Evolutionary conservation across 768 basidiomycete genomes (phyloP), one percentile per base, ranked within the genome.

Genomic region (Gyrodon lividus): DNA sequence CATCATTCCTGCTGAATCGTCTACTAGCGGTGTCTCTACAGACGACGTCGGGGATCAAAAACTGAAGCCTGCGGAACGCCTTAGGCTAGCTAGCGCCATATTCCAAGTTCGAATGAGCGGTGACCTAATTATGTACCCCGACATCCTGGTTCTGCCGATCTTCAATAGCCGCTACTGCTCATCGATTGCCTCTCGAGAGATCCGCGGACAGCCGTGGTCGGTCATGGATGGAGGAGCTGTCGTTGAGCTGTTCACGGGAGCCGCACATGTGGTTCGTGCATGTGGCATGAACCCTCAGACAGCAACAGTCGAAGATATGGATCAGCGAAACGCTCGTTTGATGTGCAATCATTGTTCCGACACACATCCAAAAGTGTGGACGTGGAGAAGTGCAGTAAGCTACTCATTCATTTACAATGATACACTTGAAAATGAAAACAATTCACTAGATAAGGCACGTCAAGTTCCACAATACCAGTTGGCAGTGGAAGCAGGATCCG

Each of bases 291-390:
- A 53, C 40, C 52, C 52, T 5, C 37, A 43, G 30, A 28, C 20
- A n/a, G 41, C 46, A n/a, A 53, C 52, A 17, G 38, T 31, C 8
- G 40, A 45, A 4, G 52, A 53, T 14, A 53, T 53, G 52, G 52
- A 53, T 34, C 2, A 6, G 22, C 26, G 17, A 2, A 45, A 53
- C n/a, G 38, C 46, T 2, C 34, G 52, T 24, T 20, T 53, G 14
- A 20, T 14, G 2, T 53, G 52, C 34, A 39, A 38, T 12, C 5
- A 20, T 5, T 45, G 44, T 16, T 16, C n/a, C 40, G 4, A 13
- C 4, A 3, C 13, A 13, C 22, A 13, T 14, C 22, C 13, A 14
- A 23, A 5, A 13, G 30, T 30, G 30, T 24, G 12, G 20, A 23
- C 16, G 30, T 41, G 40, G 40, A 41, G 5, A 24, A 4, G 5